A percentile compares a stretch with the other conserved stretches of the same genome.
Evolutionary conservation across 257 asterid species (phyloP).

Genomic region (Fraxinus americana): DNA sequence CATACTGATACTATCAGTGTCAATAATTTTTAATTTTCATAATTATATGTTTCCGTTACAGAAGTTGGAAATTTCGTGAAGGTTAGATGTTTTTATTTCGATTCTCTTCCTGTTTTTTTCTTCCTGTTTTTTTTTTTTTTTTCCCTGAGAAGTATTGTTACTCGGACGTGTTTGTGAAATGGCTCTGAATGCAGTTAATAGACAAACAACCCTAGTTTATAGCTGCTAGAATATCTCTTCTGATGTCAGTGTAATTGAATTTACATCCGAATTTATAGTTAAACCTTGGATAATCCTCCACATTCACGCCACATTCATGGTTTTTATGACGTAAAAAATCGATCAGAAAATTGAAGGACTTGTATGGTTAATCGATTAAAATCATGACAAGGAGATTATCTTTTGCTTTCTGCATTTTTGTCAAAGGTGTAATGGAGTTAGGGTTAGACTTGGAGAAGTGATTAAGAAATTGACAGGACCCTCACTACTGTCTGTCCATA

Average conservation of each 20-base stretch:
- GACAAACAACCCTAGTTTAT: background rate
- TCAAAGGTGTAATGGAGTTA: constrained; percentile 1
- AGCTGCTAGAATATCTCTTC: background rate
- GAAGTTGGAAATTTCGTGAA: constrained; percentile 34
- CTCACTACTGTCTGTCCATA: background rate
- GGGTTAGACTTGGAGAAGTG: background rate
- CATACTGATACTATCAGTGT: background rate
- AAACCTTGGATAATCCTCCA: background rate
- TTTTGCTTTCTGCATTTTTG: background rate
- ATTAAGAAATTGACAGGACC: background rate
- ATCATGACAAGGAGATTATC: background rate
- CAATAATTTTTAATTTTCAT: constrained; percentile 8
- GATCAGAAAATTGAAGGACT: too few relatives aligned
- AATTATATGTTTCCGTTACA: constrained; percentile 55
- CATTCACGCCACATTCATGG: background rate
- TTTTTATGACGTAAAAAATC: background rate
- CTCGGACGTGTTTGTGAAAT: background rate
- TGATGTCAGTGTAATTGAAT: background rate
- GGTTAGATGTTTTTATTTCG: constrained; percentile 33
- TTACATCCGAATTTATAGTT: background rate
- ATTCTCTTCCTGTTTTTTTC: background rate
- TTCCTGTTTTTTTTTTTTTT: background rate
- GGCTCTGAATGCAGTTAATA: background rate
- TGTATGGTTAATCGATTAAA: background rate
- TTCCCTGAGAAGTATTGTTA: background rate